phyloP scores from a whole-genome alignment of 805 yeast species.

The Ogataea neopini region DNA sequence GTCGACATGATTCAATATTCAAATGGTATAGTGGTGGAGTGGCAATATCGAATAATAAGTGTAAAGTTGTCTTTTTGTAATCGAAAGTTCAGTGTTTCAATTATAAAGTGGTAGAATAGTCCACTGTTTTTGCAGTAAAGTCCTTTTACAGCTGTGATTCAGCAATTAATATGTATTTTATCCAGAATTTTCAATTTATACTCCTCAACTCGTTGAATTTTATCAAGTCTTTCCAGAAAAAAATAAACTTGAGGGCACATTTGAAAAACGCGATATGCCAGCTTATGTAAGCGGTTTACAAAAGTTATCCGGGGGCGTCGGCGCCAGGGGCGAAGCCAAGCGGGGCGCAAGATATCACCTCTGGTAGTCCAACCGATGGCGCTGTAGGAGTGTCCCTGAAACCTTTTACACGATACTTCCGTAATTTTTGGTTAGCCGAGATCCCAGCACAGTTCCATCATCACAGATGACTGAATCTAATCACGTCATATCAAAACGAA shows the following conservation, averaged over 20 bases:
- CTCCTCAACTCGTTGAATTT: constrained; percentile 1
- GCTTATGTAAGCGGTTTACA: constrained; percentile 1
- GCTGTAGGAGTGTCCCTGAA: too few relatives aligned
- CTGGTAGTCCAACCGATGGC: too few relatives aligned
- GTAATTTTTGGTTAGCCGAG: too few relatives aligned
- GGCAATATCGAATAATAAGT: not conserved
- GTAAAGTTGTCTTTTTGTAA: not conserved
- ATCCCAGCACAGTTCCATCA: too few relatives aligned
- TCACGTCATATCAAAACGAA: too few relatives aligned
- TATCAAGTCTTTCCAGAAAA: constrained; percentile 3
- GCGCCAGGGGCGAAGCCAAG: too few relatives aligned
- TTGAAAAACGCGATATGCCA: not conserved
- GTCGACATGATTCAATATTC: constrained; percentile 70
- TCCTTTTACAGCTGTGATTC: not conserved
- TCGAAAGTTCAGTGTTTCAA: not conserved
- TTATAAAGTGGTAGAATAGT: too few relatives aligned
- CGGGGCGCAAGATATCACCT: too few relatives aligned
- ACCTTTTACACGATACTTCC: too few relatives aligned
- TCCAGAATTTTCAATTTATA: not conserved
- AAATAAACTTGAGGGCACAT: not conserved
- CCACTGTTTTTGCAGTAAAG: not conserved
- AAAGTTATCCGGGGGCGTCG: too few relatives aligned
- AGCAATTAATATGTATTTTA: not conserved
- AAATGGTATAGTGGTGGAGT: not conserved
- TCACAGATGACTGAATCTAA: too few relatives aligned